Percentiles rank a stretch among this genome's conserved stretches.
Evolutionary conservation across 179 eudicot species (phyloP).

Genomic region (Nepenthes alata): DNA sequence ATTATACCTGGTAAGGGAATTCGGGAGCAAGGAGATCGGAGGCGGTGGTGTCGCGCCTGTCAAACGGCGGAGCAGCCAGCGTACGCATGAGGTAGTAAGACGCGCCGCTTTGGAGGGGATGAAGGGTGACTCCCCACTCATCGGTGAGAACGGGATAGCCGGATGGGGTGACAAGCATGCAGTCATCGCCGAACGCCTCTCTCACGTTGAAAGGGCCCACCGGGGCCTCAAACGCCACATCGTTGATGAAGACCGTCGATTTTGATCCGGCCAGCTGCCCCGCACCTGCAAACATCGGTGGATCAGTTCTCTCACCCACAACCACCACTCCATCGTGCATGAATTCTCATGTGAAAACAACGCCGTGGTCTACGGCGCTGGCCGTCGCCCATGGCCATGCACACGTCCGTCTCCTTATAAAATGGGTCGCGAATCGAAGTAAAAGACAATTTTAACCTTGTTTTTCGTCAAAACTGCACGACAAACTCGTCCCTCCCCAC

Average conservation of each 20-base stretch:
- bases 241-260: constrained; percentile 61
- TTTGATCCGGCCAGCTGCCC: constrained; percentile 27
- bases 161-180: constrained; percentile 45
- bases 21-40: constrained; percentile 16
- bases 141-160: constrained; percentile 58
- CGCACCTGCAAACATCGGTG: constrained; percentile 18
- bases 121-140: constrained; percentile 67
- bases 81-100: constrained; percentile 50
- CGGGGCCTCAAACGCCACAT: constrained; percentile 54
- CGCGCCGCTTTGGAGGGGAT: constrained; percentile 58
- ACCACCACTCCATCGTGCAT: background rate
- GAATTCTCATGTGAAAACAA: background rate
- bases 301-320: too few species aligned
- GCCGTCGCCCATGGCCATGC: constrained; percentile 31
- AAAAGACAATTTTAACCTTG: background rate
- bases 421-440: background rate
- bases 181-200: constrained; percentile 72
- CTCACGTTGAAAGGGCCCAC: constrained; percentile 49
- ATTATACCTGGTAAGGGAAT: constrained; percentile 25
- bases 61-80: constrained; percentile 23
- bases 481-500: too few species aligned
- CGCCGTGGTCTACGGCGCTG: background rate
- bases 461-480: too few species aligned
- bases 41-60: constrained; percentile 8
- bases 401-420: constrained; percentile 31